Evolutionary conservation across 2,329 filamentous ascomycete genomes (phyloP).

Genomic region (Colletotrichum spaethianum): DNA sequence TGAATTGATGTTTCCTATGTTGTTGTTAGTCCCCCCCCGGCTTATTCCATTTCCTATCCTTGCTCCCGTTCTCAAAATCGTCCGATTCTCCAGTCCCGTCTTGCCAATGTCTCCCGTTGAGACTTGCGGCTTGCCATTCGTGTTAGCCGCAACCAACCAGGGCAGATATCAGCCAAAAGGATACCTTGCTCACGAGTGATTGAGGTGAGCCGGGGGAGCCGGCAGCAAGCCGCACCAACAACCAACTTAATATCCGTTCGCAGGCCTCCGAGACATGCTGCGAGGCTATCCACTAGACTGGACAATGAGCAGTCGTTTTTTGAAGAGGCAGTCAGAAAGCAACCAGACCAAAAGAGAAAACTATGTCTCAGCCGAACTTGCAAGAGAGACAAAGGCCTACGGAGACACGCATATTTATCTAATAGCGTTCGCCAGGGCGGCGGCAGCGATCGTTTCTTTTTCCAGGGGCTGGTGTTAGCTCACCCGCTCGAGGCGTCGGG

Average conservation of each 20-base stretch:
- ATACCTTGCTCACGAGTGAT: background rate
- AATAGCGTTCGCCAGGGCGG: background rate
- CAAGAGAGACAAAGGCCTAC: constrained; percentile 1
- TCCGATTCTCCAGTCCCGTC: constrained; percentile 12
- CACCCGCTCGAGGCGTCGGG: background rate
- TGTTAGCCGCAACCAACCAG: background rate
- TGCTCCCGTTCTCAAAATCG: constrained; percentile 3
- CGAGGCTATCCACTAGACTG: background rate
- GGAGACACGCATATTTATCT: background rate
- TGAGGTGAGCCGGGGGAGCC: background rate
- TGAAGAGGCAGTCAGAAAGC: background rate
- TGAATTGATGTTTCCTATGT: background rate
- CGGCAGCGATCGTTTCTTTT: background rate
- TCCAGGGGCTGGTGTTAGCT: background rate
- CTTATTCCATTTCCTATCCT: constrained; percentile 13
- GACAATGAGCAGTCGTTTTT: background rate
- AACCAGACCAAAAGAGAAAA: background rate
- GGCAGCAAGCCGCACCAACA: background rate
- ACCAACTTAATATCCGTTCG: background rate
- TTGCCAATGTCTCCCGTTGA: background rate
- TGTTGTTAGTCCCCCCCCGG: background rate
- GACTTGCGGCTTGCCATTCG: background rate
- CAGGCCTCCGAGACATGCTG: constrained; percentile 9
- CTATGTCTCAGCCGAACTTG: background rate
- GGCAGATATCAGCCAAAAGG: background rate